These are phyloP conservation scores for Edaphochlamys debaryana DNA, from an alignment of 139 green algal genomes.

Conservation along the genomic window DNA sequence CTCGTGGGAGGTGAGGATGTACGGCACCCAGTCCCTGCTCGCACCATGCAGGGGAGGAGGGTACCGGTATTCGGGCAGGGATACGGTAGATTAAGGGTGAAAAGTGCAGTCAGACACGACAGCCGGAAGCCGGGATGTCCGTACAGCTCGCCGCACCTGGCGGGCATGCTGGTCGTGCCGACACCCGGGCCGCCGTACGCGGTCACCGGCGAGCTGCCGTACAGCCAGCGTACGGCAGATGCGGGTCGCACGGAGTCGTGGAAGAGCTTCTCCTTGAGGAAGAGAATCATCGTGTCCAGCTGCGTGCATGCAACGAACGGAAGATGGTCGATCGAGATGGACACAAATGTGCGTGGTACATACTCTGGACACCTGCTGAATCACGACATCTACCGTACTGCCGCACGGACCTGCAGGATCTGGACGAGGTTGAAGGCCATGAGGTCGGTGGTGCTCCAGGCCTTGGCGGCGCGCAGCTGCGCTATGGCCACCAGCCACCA, in stretches of 20 bases:
- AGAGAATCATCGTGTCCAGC: too few relatives aligned
- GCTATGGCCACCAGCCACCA: neutral
- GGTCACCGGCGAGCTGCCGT: neutral
- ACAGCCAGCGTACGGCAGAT: neutral
- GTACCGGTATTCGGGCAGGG: too few relatives aligned
- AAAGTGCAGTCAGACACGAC: too few relatives aligned
- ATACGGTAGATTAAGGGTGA: too few relatives aligned
- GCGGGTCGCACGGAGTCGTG: neutral
- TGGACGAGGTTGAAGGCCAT: neutral
- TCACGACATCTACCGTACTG: too few relatives aligned
- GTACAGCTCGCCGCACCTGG: neutral
- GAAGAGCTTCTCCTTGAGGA: neutral
- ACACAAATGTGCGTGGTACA: too few relatives aligned
- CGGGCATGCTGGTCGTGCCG: too few relatives aligned
- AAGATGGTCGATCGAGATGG: too few relatives aligned
- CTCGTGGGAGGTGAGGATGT: neutral
- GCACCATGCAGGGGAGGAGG: too few relatives aligned
- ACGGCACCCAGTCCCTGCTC: conserved; percentile 8
- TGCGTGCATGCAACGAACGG: too few relatives aligned
- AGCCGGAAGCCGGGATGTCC: too few relatives aligned
- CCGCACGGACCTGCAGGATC: neutral
- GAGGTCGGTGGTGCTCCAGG: neutral
- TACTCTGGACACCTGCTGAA: too few relatives aligned
- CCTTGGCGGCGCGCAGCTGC: neutral
- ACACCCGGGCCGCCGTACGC: neutral